Base-by-base conservation (phyloP, 2,329 filamentous ascomycete species). In the Monilinia polystroma region DNA sequence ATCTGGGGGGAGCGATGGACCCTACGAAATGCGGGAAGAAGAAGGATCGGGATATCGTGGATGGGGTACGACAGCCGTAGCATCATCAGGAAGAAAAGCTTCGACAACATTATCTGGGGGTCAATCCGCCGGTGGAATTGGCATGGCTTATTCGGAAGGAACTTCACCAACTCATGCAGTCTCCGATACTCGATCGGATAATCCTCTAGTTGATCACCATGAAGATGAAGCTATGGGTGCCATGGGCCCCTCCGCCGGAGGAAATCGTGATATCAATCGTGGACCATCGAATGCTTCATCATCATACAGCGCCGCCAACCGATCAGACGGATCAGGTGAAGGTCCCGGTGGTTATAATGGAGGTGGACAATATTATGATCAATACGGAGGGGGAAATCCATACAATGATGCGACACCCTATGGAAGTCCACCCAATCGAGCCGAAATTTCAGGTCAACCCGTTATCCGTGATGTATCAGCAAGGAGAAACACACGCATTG, bases 271-370 rank as follows among this genome's bases (percentile, higher is more conserved):
- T 71, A 90, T 98, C 47, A 91, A 90, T 71, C 90, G 95, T 64
- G 95, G 95, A 1, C 89, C 92, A 2, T 98, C 94, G 7, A 98
- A 98, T 75, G 95, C 95, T 7, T 99, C 95, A 0, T 98, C 95
- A 0, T 93, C 92, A 1, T 99, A 98, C 80, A 97, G 93, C 70
- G 90, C 89, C 16, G 90, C 87, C 10, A 88, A 87, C 55, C 87
- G 86, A 68, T 97, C 94, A 0, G 88, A 90, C 67, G 85, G 83
- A 12, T 90, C 87, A 12, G 83, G 77, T 16, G 87, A 88, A 29
- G 78, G 80, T 65, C 67, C 71, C 16, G 71, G 73, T 58, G 75
- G 73, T 26, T 82, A 80, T 52, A 85, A 85, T 72, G 80, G 81
- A 53, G 79, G 79, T 49, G 79, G 79, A 49, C 78, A 80, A 58